A percentile compares a stretch with the other conserved stretches of the same genome.
phyloP scores from a whole-genome alignment of 1,284 basidiomycete genomes.

The Ganoderma sinense region DNA sequence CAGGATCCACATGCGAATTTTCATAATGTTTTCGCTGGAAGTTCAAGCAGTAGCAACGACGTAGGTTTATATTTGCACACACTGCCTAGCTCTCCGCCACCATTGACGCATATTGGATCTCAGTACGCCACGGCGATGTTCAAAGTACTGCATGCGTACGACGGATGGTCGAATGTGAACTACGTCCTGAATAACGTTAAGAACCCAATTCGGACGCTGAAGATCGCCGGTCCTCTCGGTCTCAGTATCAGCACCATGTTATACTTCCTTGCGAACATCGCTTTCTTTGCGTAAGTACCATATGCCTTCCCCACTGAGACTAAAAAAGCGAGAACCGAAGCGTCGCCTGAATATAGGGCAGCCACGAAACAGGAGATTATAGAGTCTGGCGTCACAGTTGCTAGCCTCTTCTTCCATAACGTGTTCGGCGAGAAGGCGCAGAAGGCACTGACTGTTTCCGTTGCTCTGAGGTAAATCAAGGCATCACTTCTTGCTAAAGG shows the following conservation, averaged over 20 bases:
- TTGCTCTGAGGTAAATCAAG: constrained; percentile 51
- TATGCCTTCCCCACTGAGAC: not conserved
- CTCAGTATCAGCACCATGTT: constrained; percentile 59
- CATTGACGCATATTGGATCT: not conserved
- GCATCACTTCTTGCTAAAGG: not conserved
- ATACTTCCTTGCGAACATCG: constrained; percentile 73
- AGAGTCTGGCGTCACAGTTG: constrained; percentile 63
- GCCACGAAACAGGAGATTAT: constrained; percentile 72
- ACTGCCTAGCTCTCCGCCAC: not conserved
- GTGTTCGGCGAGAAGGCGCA: constrained; percentile 67
- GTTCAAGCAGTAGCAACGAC: constrained; percentile 76
- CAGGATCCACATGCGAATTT: constrained; percentile 56
- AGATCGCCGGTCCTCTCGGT: constrained; percentile 72
- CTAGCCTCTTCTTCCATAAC: constrained; percentile 75
- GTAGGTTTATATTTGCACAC: constrained; percentile 37
- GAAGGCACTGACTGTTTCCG: constrained; percentile 67
- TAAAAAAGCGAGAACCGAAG: not conserved
- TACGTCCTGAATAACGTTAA: constrained; percentile 65
- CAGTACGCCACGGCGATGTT: constrained; percentile 66
- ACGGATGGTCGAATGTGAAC: constrained; percentile 43
- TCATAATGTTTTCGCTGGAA: constrained; percentile 48
- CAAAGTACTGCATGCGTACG: constrained; percentile 63
- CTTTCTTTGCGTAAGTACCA: constrained; percentile 73
- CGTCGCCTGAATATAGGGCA: constrained; percentile 40
- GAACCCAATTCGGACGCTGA: constrained; percentile 72